Evolutionary conservation across 352 stramenopile genomes (phyloP), one percentile per base, ranked within the genome.

Genomic region (Pythium folliculosum): DNA sequence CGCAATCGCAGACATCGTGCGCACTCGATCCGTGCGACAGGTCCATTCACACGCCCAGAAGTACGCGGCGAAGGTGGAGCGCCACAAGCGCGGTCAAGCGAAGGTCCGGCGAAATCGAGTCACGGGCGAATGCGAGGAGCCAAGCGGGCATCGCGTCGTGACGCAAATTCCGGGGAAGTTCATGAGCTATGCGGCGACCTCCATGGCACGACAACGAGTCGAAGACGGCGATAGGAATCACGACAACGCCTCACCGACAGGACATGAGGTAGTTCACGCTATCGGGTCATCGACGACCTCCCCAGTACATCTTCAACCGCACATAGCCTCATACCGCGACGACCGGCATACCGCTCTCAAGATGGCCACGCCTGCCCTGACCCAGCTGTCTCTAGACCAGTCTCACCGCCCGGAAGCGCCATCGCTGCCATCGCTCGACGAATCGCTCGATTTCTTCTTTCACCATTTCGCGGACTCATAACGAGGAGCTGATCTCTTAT

Each of bases 11-110:
- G 78, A 84, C 65, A 68, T 85, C 63, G 88, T 90, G 52, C 73
- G 70, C 30, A 90, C 82, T 43, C 80, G 82, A 10, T 86, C 81
- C 2, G 80, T 88, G 59, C 73, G 80, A 21, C 82, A 90, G 53
- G 80, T 87, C 63, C 82, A 90, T 60, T 87, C 82, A 8, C 82
- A 90, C 70, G 81, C 81, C 21, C 80, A 90, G 22, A 90, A 90
- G 64, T 90, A 88, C 49, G 77, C 85, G 49, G 82, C 86, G 60
- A 90, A 90, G 57, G 73, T 90, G 38, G 82, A 82, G 55, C 78
- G 82, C 21, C 77, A 81, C n/a, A 52, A 86, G 38, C 80, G 78
- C n/a, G 80, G 80, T 5, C 65, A 85, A n/a, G 74, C 78, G 61
- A 89, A 88, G 58, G 77, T 72, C n/a, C 84, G 84, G 63, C 84